Conservation (phyloP, 2,329 filamentous ascomycete species). For the Diaporthe batatas region DNA sequence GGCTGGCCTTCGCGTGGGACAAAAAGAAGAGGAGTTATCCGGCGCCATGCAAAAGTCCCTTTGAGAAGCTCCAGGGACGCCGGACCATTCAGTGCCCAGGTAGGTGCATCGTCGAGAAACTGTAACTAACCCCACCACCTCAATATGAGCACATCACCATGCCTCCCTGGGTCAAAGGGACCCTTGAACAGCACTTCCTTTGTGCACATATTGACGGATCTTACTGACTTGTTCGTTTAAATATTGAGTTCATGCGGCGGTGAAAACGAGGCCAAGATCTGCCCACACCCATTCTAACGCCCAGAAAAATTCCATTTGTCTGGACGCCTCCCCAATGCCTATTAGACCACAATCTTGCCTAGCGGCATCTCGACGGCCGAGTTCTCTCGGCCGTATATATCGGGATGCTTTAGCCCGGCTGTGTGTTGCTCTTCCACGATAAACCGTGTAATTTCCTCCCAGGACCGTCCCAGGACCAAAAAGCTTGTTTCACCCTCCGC, state of each 20-base stretch:
- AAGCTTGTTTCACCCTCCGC: too few relatives aligned
- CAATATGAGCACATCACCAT: conserved; percentile 19
- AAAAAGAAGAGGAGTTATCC: conserved; percentile 20
- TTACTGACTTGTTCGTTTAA: too few relatives aligned
- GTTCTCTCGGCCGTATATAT: background rate
- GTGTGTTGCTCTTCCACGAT: too few relatives aligned
- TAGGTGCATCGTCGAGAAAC: conserved; percentile 24
- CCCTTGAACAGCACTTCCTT: conserved; percentile 4
- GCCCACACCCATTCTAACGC: background rate
- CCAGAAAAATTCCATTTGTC: background rate
- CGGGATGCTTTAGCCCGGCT: too few relatives aligned
- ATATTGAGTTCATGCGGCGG: background rate
- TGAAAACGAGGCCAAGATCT: background rate
- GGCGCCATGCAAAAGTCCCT: conserved; percentile 31
- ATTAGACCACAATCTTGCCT: background rate
- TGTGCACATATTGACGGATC: background rate
- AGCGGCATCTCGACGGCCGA: background rate
- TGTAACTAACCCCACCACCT: conserved; percentile 13
- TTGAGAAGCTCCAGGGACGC: conserved; percentile 20
- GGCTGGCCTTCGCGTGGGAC: conserved; percentile 4
- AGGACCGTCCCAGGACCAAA: too few relatives aligned
- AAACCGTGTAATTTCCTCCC: too few relatives aligned
- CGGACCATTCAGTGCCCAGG: conserved; percentile 11
- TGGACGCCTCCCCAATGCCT: background rate
- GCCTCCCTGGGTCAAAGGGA: background rate